phyloP scores from a whole-genome alignment of 2,329 filamentous ascomycete genomes.

The Arthroderma uncinatum region DNA sequence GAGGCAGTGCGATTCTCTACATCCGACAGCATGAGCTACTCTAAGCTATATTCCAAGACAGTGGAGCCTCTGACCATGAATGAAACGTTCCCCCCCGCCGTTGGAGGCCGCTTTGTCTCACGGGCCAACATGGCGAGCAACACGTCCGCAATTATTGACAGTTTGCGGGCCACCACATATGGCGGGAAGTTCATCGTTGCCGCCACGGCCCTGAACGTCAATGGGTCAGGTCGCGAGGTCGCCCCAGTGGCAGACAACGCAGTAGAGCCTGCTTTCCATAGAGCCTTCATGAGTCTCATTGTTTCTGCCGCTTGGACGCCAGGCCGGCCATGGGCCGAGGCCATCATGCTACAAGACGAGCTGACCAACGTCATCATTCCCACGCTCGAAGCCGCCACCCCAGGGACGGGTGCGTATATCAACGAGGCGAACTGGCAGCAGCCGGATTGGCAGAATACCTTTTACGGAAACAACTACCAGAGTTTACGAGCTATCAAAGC shows the following conservation, averaged over 20 bases:
- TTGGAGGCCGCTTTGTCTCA: too few relatives aligned
- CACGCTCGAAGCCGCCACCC: constrained; percentile 11
- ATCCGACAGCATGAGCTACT: too few relatives aligned
- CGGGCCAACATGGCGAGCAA: too few relatives aligned
- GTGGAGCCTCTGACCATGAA: too few relatives aligned
- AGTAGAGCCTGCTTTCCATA: constrained; percentile 2
- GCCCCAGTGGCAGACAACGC: not conserved
- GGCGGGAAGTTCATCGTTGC: too few relatives aligned
- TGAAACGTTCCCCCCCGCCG: too few relatives aligned
- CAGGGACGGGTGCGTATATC: constrained; percentile 30
- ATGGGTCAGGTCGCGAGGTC: too few relatives aligned
- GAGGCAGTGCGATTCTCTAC: too few relatives aligned
- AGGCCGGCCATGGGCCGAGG: not conserved
- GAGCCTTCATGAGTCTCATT: not conserved
- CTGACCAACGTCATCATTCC: not conserved
- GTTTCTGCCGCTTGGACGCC: not conserved
- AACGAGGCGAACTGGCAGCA: constrained; percentile 30
- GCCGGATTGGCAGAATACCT: constrained; percentile 30
- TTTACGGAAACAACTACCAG: constrained; percentile 30
- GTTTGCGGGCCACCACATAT: too few relatives aligned
- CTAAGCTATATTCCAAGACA: too few relatives aligned
- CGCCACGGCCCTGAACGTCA: not conserved
- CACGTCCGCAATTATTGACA: too few relatives aligned
- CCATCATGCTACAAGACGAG: too few relatives aligned
- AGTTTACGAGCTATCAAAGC: constrained; percentile 28